Percentiles rank a stretch among this genome's conserved stretches.
These are phyloP conservation scores for Pichia kluyveri DNA, from an alignment of 805 yeast species.

Conservation along the genomic window DNA sequence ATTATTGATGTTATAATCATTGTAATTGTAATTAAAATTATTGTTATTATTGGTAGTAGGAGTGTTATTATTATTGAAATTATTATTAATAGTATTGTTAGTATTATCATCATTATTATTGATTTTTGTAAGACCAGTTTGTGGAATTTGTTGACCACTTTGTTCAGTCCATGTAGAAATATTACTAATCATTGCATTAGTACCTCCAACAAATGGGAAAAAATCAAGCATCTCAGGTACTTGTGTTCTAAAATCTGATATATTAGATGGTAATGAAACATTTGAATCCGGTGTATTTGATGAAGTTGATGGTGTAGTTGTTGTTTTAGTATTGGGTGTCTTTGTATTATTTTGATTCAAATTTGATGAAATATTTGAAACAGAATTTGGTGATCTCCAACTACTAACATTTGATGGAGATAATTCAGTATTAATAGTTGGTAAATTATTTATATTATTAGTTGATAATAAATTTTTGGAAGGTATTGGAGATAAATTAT, in stretches of 20 bases:
- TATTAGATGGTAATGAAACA: constrained; percentile 5
- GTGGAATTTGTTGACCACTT: constrained; percentile 32
- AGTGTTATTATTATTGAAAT: neutral
- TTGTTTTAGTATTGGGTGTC: neutral
- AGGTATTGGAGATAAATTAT: constrained; percentile 1
- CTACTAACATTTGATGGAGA: neutral
- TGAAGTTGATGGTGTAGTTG: neutral
- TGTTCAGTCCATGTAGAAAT: constrained; percentile 54
- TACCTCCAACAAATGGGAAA: constrained; percentile 34
- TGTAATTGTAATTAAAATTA: neutral
- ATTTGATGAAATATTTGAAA: neutral
- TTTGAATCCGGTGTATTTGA: neutral
- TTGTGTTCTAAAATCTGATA: constrained; percentile 11
- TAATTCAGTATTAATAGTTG: neutral
- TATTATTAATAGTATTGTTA: neutral
- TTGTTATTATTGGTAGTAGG: neutral
- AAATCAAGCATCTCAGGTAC: constrained; percentile 19
- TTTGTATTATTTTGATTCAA: neutral
- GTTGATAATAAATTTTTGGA: neutral
- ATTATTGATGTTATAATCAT: neutral
- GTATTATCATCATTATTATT: constrained; percentile 5
- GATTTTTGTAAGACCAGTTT: constrained; percentile 25
- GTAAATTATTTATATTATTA: neutral
- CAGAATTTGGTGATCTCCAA: neutral
- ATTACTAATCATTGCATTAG: constrained; percentile 52